These are phyloP conservation scores for Nicotiana tabacum DNA, from an alignment of 257 asterid species.

Conservation along the genomic window DNA sequence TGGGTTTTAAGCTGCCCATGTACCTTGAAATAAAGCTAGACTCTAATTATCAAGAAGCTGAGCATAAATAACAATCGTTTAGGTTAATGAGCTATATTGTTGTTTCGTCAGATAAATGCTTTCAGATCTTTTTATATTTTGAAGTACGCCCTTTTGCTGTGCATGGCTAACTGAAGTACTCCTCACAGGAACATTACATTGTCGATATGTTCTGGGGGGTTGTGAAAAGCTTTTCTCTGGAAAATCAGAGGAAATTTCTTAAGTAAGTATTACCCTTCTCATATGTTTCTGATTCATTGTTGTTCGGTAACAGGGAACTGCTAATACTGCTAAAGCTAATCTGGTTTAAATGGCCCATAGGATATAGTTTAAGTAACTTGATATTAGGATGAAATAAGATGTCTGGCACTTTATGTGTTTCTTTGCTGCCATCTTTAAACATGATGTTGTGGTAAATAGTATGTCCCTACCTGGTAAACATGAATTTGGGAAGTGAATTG, in stretches of 20 bases:
- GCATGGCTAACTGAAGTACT: conserved; percentile 23
- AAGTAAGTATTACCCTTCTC: conserved; percentile 48
- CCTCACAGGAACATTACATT: conserved; percentile 83
- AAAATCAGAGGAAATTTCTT: conserved; percentile 72
- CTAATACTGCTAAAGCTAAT: background rate
- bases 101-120: background rate
- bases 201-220: conserved; percentile 94
- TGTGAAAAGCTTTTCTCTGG: conserved; percentile 63
- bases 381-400: background rate
- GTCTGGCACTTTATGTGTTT: background rate
- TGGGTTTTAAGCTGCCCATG: background rate
- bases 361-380: background rate
- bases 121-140: background rate
- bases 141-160: conserved; percentile 5
- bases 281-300: background rate
- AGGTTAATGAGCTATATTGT: background rate
- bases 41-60: background rate
- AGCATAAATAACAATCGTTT: background rate
- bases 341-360: background rate
- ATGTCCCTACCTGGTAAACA: background rate
- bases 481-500: conserved; percentile 1
- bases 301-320: background rate
- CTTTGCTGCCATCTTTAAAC: background rate
- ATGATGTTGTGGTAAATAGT: background rate
- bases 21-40: background rate